These are phyloP conservation scores for Candida patagonica DNA, from an alignment of 805 yeast genomes.

Conservation along the genomic window DNA sequence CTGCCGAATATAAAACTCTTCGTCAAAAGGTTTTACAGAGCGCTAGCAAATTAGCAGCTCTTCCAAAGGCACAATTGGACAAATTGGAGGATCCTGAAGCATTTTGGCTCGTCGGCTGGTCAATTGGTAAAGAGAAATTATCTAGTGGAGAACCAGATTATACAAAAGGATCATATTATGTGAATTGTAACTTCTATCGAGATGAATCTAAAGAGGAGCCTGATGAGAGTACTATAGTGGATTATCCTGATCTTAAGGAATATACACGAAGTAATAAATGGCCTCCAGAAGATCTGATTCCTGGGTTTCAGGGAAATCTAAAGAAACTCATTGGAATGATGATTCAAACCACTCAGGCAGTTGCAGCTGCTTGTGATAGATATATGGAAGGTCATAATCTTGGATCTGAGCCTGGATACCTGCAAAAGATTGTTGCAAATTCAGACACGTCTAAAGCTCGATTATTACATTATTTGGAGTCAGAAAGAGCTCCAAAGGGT, in stretches of 20 bases:
- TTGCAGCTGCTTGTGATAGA: conserved; percentile 47
- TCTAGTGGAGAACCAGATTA: conserved; percentile 38
- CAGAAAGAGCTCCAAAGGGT: background rate
- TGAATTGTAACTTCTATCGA: conserved; percentile 47
- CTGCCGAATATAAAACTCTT: conserved; percentile 31
- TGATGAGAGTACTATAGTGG: conserved; percentile 15
- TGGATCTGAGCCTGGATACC: conserved; percentile 21
- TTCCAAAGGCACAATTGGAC: conserved; percentile 29
- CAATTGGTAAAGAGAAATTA: conserved; percentile 46
- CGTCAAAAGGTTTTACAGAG: conserved; percentile 35
- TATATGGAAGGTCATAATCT: conserved; percentile 28
- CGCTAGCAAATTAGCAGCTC: conserved; percentile 35
- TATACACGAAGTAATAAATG: conserved; percentile 45
- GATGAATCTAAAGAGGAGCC: conserved; percentile 41
- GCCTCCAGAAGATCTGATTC: conserved; percentile 32
- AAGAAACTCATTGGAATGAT: conserved; percentile 35
- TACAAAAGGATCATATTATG: conserved; percentile 48
- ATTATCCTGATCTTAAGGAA: conserved; percentile 30
- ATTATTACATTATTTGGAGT: conserved; percentile 45
- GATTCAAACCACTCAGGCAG: conserved; percentile 38
- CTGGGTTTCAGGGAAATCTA: conserved; percentile 20
- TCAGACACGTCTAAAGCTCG: conserved; percentile 52
- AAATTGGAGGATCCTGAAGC: conserved; percentile 41
- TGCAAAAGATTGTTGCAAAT: conserved; percentile 37
- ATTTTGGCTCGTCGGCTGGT: conserved; percentile 52